Evolutionary conservation across 176 grass and related monocot genomes (phyloP).

Genomic region (sorghum (Sorghum bicolor)): Sorghum_bicolor_NCBIv3 NC_012879.2:60894001-60894500

Average conservation of each 20-base stretch:
- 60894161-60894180: conserved; percentile 44
- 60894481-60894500: conserved; percentile 7
- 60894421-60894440: conserved; percentile 51
- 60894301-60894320: conserved; percentile 96
- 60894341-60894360: conserved; percentile 91
- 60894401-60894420: conserved; percentile 56
- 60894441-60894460: neutral
- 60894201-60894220: conserved; percentile 20
- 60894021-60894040: conserved; percentile 83
- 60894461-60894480: neutral
- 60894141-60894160: conserved; percentile 98
- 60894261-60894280: conserved; percentile 98
- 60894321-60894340: conserved; percentile 94
- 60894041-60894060: conserved; percentile 89
- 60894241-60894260: conserved; percentile 96
- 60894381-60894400: conserved; percentile 96
- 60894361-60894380: conserved; percentile 94
- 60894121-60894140: conserved; percentile 84
- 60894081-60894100: conserved; percentile 68
- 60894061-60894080: conserved; percentile 83
- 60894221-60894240: conserved; percentile 15
- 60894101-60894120: conserved; percentile 79
- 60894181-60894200: conserved; percentile 15
- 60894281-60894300: conserved; percentile 71
- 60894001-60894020: conserved; percentile 49